phyloP scores from a whole-genome alignment of 139 green algal genomes.

The Chlorella sorokiniana region DNA sequence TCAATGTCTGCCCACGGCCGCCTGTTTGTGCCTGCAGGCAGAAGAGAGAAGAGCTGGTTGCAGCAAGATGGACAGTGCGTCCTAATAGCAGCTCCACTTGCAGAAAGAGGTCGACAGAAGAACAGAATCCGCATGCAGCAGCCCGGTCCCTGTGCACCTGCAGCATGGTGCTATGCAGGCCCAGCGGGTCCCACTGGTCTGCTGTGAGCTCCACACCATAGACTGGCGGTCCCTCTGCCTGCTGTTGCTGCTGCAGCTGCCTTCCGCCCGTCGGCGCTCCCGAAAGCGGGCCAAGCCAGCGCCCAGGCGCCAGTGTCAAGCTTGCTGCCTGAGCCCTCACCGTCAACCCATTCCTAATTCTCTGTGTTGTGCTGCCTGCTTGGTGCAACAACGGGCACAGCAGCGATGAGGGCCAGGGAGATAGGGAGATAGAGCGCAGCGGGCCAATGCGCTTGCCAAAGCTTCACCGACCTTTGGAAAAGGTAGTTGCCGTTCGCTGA shows the following conservation, averaged over 20 bases:
- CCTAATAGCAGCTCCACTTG: no score
- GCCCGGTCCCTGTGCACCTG: slow-evolving; percentile 15
- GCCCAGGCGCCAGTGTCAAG: slow-evolving; percentile 13
- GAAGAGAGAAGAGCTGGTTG: neutral
- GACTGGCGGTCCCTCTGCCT: slow-evolving; percentile 17
- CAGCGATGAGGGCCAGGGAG: neutral
- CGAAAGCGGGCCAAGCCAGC: slow-evolving; percentile 31
- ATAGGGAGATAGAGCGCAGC: neutral
- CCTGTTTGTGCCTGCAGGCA: slow-evolving; percentile 16
- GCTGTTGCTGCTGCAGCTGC: slow-evolving; percentile 20
- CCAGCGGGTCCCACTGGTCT: slow-evolving; percentile 49
- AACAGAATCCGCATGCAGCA: neutral
- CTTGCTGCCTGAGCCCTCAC: slow-evolving; percentile 22
- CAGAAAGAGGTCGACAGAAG: neutral
- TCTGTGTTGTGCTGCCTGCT: slow-evolving; percentile 1
- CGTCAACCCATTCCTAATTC: neutral
- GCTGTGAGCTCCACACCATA: slow-evolving; percentile 51
- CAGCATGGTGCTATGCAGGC: slow-evolving; percentile 15
- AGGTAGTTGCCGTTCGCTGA: neutral
- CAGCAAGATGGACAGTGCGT: neutral
- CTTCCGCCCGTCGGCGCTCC: neutral
- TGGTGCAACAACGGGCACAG: neutral
- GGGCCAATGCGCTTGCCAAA: neutral
- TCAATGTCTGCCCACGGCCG: neutral
- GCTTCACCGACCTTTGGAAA: neutral